These are phyloP conservation scores for Allantophomopsis cytisporea DNA, from an alignment of 2,329 filamentous ascomycete genomes.

Conservation along the genomic window DNA sequence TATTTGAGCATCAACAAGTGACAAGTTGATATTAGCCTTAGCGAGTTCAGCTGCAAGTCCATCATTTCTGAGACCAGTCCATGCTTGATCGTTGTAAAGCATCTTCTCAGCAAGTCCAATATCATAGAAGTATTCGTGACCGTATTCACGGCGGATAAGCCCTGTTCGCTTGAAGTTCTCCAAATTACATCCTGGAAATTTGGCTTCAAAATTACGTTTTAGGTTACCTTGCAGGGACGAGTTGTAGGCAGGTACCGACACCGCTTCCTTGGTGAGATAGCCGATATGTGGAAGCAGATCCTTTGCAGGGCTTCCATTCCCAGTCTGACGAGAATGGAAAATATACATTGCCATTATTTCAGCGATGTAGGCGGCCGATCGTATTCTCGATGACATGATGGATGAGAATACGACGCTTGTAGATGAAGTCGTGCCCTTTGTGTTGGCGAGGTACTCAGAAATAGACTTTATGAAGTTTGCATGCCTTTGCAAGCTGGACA, in stretches of 20 bases:
- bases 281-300: conserved; percentile 61
- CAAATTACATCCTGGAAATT: conserved; percentile 63
- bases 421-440: conserved; percentile 36
- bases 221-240: conserved; percentile 76
- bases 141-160: conserved; percentile 51
- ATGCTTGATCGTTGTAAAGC: conserved; percentile 64
- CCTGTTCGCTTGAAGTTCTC: conserved; percentile 67
- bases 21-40: conserved; percentile 80
- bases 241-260: conserved; percentile 74
- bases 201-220: conserved; percentile 67
- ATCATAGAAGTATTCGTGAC: conserved; percentile 74
- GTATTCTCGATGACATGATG: conserved; percentile 42
- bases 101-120: conserved; percentile 62
- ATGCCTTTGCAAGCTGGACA: conserved; percentile 65
- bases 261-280: conserved; percentile 69
- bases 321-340: conserved; percentile 69
- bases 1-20: conserved; percentile 83
- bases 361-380: conserved; percentile 68
- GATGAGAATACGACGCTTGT: conserved; percentile 33
- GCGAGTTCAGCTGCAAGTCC: conserved; percentile 76
- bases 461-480: conserved; percentile 59
- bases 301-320: conserved; percentile 53
- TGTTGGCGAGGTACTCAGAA: conserved; percentile 50
- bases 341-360: conserved; percentile 87
- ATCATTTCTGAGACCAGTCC: conserved; percentile 53